These are phyloP conservation scores for Eucommia ulmoides DNA, from an alignment of 257 asterid genomes.

Conservation along the genomic window DNA sequence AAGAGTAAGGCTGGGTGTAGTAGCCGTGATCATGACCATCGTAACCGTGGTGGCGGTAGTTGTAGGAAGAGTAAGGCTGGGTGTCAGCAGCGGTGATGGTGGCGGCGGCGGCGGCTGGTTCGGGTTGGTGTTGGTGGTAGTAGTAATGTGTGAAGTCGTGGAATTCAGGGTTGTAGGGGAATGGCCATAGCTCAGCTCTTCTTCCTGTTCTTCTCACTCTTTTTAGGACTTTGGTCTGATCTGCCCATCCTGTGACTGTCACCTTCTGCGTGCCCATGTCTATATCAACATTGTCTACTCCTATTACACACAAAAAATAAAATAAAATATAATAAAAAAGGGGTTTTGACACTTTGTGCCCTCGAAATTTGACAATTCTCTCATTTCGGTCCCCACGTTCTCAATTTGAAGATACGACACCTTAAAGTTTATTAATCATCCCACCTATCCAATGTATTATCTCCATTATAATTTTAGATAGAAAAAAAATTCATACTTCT, in stretches of 20 bases:
- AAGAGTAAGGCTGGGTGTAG: too few species aligned
- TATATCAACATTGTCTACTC: conserved; percentile 62
- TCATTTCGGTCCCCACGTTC: too few species aligned
- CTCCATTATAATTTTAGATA: too few species aligned
- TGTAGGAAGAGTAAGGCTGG: conserved; percentile 61
- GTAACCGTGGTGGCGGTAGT: conserved; percentile 63
- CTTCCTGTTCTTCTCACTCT: conserved; percentile 49
- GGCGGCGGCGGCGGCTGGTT: conserved; percentile 28
- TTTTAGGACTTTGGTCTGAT: conserved; percentile 53
- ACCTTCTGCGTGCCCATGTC: conserved; percentile 72
- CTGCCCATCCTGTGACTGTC: conserved; percentile 58
- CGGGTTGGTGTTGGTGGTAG: conserved; percentile 16
- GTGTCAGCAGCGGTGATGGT: too few species aligned
- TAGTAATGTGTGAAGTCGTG: conserved; percentile 27
- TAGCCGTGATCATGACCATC: conserved; percentile 12
- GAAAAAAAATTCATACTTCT: too few species aligned
- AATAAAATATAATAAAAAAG: too few species aligned
- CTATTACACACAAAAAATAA: conserved; percentile 14
- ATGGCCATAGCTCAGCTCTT: conserved; percentile 69
- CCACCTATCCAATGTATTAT: too few species aligned
- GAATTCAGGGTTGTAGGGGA: conserved; percentile 44
- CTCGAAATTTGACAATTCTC: too few species aligned
- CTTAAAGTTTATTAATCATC: too few species aligned
- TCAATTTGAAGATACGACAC: too few species aligned
- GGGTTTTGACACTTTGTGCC: too few species aligned